phyloP scores from a whole-genome alignment of 352 stramenopile species.

The Globisporangium splendens region DNA sequence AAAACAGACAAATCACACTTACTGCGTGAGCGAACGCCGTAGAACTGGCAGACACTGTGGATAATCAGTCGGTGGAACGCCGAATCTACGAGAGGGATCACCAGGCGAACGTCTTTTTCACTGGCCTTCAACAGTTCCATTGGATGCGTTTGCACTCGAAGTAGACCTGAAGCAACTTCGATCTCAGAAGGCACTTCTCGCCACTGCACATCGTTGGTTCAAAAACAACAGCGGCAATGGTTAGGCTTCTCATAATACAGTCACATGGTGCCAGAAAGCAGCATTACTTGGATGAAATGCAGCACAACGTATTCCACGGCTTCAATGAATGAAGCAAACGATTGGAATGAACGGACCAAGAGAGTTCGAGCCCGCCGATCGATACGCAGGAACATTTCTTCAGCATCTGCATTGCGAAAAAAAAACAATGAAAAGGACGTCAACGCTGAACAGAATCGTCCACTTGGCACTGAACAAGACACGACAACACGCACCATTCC shows the following conservation, averaged over 20 bases:
- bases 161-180: conserved; percentile 58
- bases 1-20: conserved; percentile 14
- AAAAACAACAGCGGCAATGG: neutral
- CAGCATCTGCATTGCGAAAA: neutral
- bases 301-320: conserved; percentile 74
- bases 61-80: conserved; percentile 86
- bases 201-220: conserved; percentile 38
- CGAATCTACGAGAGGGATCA: conserved; percentile 75
- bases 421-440: neutral
- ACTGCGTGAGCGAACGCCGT: conserved; percentile 81
- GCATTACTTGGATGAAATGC: conserved; percentile 73
- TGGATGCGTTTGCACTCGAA: conserved; percentile 56
- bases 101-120: conserved; percentile 65
- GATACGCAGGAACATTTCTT: conserved; percentile 77
- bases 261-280: neutral
- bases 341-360: conserved; percentile 61
- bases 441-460: no score
- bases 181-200: conserved; percentile 65
- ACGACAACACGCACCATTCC: conserved; percentile 41
- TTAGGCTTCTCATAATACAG: neutral
- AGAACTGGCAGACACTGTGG: conserved; percentile 88
- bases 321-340: conserved; percentile 72
- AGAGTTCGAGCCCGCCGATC: conserved; percentile 68
- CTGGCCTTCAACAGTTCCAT: conserved; percentile 54
- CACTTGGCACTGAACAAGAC: no score